These are phyloP conservation scores for Pythium grandisporangium DNA, from an alignment of 352 stramenopile genomes.

Conservation along the genomic window DNA sequence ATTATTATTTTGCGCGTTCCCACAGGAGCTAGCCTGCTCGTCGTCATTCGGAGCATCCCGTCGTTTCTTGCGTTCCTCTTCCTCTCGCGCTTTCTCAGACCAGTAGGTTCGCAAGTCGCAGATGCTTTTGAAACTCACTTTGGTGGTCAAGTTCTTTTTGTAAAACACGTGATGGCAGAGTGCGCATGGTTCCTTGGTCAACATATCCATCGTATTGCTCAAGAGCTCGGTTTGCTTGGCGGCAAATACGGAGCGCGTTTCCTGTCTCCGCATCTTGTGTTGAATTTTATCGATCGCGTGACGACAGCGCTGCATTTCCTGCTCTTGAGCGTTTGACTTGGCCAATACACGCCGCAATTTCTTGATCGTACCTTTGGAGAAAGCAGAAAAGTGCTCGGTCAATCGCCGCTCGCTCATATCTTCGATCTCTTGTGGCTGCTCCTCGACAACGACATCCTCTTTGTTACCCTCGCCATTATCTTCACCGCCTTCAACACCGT, in stretches of 20 bases:
- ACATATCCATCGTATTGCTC: conserved; percentile 32
- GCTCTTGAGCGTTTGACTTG: conserved; percentile 43
- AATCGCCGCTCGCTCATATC: conserved; percentile 52
- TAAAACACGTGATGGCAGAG: conserved; percentile 45
- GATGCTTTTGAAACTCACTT: conserved; percentile 63
- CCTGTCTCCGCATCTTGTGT: conserved; percentile 20
- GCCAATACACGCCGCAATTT: conserved; percentile 42
- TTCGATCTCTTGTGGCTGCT: conserved; percentile 23
- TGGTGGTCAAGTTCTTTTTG: conserved; percentile 43
- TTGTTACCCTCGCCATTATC: neutral
- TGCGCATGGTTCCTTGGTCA: conserved; percentile 46
- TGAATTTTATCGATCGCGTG: conserved; percentile 49
- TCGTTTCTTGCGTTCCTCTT: neutral
- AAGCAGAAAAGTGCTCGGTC: conserved; percentile 31
- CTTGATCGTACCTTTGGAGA: conserved; percentile 43
- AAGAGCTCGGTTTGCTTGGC: conserved; percentile 36
- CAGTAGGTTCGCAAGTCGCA: conserved; percentile 37
- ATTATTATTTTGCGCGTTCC: neutral
- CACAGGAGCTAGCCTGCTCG: neutral
- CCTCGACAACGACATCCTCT: neutral
- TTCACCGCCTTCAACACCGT: too few species aligned
- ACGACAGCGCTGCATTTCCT: conserved; percentile 46
- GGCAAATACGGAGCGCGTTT: conserved; percentile 20
- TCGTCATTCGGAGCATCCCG: neutral
- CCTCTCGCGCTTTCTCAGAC: conserved; percentile 3